Evolutionary conservation across 192 early-diverging fungal species (phyloP), one percentile per base, ranked within the genome.

Genomic region (Backusella australiensis): DNA sequence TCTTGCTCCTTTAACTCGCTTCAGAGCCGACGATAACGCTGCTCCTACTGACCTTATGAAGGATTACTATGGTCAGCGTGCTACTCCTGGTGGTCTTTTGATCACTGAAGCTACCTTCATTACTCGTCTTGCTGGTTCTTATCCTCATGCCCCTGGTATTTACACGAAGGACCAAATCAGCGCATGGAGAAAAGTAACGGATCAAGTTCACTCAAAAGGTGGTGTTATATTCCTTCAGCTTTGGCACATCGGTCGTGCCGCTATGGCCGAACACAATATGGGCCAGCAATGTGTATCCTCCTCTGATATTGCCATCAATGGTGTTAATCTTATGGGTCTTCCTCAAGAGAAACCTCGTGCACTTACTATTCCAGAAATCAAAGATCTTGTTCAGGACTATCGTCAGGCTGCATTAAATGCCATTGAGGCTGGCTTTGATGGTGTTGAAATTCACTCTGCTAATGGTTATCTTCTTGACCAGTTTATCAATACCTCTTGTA

Each of bases 401-500:
- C 36, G 17, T 26, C 34, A 73, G 6, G 91, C 93, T 39, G 91
- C 96, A 0, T 76, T 76, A 42, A 89, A 91, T 42, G 94, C 97
- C 0, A 82, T 88, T 29, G 83, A 87, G 52, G 96, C 96, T 9
- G 95, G 94, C 2, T 94, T 96, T 80, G 94, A 98, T 68, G 91
- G 91, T n/a, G 81, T 98, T 29, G 97, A 99, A 81, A 85, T 99
- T 29, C 96, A 98, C 67, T 89, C 82, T 66, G 96, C 96, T 0
- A 93, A 99, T 80, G 97, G 97, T 3, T 98, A 97, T 81, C 83
- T 99, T 36, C 75, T 94, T 59, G 85, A 93, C 82, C 86, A 92
- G 81, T 96, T 98, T 77, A 75, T 96, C 23, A 91, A 90, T 26
- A 89, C 91, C 6, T 69, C 92, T n/a, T 86, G 91, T 70, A 98